phyloP scores from a whole-genome alignment of 164 flowering plant genomes.

The Umbilicus rupestris region DNA sequence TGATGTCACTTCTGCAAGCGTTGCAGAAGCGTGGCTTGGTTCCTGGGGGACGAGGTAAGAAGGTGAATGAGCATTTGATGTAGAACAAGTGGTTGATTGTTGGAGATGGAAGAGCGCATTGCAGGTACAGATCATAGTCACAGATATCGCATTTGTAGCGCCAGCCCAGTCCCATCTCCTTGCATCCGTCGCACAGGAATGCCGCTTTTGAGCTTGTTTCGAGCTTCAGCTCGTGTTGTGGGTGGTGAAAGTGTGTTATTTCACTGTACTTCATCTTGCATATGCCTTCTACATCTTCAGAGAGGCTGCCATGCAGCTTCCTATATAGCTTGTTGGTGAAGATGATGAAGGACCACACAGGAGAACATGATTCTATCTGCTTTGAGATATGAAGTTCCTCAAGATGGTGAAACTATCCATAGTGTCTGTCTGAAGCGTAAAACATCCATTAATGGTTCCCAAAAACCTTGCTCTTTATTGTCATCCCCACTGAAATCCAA shows the following conservation, averaged over 20 bases:
- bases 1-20: conserved; percentile 71
- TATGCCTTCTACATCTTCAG: not conserved
- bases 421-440: not conserved
- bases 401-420: not conserved
- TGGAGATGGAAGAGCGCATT: conserved; percentile 59
- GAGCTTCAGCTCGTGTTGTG: conserved; percentile 61
- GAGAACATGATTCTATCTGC: not conserved
- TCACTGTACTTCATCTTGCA: conserved; percentile 56
- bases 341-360: not conserved
- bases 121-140: conserved; percentile 68
- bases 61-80: conserved; percentile 64
- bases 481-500: not conserved
- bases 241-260: conserved; percentile 70
- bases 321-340: not conserved
- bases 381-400: not conserved
- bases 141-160: conserved; percentile 64
- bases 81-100: conserved; percentile 68
- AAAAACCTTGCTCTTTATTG: not conserved
- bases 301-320: not conserved
- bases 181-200: conserved; percentile 94
- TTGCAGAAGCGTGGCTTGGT: conserved; percentile 52
- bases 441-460: not conserved
- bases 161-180: conserved; percentile 77
- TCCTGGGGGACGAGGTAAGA: conserved; percentile 61
- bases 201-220: conserved; percentile 55